Percentiles rank a stretch among this genome's conserved stretches.
Conservation (phyloP, 352 stramenopile species). For the Globisporangium iwayamae region DNA sequence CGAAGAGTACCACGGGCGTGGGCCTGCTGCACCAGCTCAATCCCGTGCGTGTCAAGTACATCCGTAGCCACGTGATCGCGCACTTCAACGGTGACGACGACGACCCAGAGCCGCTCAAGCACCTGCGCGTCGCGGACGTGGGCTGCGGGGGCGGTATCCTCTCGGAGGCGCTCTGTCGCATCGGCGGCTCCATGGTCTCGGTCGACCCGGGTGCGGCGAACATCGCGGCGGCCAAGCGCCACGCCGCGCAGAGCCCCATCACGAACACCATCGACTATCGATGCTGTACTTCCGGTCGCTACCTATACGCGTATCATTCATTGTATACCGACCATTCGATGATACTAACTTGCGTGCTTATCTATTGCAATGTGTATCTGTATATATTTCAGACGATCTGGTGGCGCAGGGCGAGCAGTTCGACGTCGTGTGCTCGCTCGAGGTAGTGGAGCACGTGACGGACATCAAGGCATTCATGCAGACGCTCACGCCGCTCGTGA, state of each 20-base stretch:
- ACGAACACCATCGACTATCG: slow-evolving; percentile 80
- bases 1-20: slow-evolving; percentile 68
- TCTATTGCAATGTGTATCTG: not conserved
- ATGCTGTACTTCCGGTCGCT: slow-evolving; percentile 68
- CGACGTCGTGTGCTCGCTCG: slow-evolving; percentile 82
- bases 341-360: not conserved
- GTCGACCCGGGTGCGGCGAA: slow-evolving; percentile 70
- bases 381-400: slow-evolving; percentile 49
- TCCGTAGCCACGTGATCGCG: slow-evolving; percentile 59
- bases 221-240: slow-evolving; percentile 63
- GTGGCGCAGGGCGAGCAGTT: slow-evolving; percentile 67
- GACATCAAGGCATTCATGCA: slow-evolving; percentile 67
- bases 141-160: slow-evolving; percentile 83
- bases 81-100: slow-evolving; percentile 55
- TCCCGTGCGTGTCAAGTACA: slow-evolving; percentile 82
- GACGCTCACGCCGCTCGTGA: slow-evolving; percentile 74
- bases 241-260: slow-evolving; percentile 43
- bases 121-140: slow-evolving; percentile 63
- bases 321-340: not conserved
- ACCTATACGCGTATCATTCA: not conserved
- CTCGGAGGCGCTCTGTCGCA: slow-evolving; percentile 73
- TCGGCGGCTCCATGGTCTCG: slow-evolving; percentile 72
- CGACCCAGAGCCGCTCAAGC: slow-evolving; percentile 48
- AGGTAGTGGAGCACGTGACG: slow-evolving; percentile 84
- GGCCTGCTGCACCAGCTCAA: slow-evolving; percentile 81